Evolutionary conservation across 371 early-diverging fungal species (phyloP).

Genomic region (Mucor circinelloides): DNA sequence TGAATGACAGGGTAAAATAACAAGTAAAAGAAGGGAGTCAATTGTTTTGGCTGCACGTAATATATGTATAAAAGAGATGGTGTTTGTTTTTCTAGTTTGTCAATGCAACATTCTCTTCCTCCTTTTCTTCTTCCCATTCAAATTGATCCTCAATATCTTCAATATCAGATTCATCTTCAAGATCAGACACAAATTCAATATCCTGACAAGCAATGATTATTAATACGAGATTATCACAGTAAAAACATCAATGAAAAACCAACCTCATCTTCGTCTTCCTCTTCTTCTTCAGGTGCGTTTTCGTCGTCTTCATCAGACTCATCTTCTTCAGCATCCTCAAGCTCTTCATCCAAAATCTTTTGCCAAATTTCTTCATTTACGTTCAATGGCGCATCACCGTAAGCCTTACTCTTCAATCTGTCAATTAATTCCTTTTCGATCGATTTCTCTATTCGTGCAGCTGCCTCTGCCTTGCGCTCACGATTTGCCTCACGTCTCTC

Average conservation of each 20-base stretch:
- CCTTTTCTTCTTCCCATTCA: slow-evolving; percentile 37
- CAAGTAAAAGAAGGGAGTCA: background rate
- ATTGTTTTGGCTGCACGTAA: background rate
- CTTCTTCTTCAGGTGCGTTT: slow-evolving; percentile 59
- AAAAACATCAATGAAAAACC: background rate
- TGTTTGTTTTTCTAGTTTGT: slow-evolving; percentile 2
- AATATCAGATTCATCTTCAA: slow-evolving; percentile 42
- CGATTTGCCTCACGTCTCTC: slow-evolving; percentile 91
- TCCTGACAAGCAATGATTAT: slow-evolving; percentile 4
- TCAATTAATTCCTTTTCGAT: slow-evolving; percentile 98
- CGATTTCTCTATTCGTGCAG: slow-evolving; percentile 92
- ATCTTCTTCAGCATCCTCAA: slow-evolving; percentile 74
- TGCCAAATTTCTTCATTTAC: slow-evolving; percentile 90
- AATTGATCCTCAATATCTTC: slow-evolving; percentile 39
- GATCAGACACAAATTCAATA: slow-evolving; percentile 35
- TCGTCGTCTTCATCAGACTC: slow-evolving; percentile 74
- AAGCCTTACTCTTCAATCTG: slow-evolving; percentile 92
- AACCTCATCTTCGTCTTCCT: slow-evolving; percentile 56
- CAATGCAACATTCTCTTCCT: slow-evolving; percentile 25
- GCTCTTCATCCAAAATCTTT: slow-evolving; percentile 70
- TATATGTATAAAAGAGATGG: background rate
- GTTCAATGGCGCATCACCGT: slow-evolving; percentile 90
- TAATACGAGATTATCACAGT: background rate
- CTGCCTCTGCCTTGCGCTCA: slow-evolving; percentile 93
- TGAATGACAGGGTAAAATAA: background rate